A percentile compares a stretch with the other conserved stretches of the same genome.
phyloP scores from a whole-genome alignment of 257 asterid species.

The Salvia miltiorrhiza region DNA sequence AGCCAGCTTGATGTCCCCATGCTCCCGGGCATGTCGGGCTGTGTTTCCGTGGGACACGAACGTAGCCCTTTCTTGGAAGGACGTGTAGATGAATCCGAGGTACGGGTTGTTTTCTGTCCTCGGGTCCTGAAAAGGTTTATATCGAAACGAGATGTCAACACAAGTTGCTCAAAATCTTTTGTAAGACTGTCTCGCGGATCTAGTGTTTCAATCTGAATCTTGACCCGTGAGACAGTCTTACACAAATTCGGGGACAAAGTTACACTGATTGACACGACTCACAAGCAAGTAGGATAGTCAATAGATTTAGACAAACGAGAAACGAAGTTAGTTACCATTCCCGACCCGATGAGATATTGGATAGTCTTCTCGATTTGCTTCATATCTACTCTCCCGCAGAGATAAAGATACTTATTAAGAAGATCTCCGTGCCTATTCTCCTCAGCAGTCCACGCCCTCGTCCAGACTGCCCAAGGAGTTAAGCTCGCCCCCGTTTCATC shows the following conservation, averaged over 20 bases:
- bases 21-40: constrained; percentile 65
- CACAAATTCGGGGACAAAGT: background rate
- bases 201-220: background rate
- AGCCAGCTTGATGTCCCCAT: constrained; percentile 70
- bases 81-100: constrained; percentile 79
- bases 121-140: constrained; percentile 48
- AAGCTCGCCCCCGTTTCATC: constrained; percentile 89
- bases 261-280: background rate
- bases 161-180: too few relatives aligned
- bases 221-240: background rate
- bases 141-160: background rate
- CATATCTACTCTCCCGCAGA: constrained; percentile 79
- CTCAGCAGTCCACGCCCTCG: constrained; percentile 88
- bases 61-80: constrained; percentile 87
- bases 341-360: constrained; percentile 82
- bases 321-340: constrained; percentile 54
- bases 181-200: background rate
- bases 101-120: constrained; percentile 77
- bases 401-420: constrained; percentile 73
- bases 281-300: background rate
- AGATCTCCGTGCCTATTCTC: constrained; percentile 90
- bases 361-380: constrained; percentile 77
- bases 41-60: constrained; percentile 83
- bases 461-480: constrained; percentile 89
- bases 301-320: background rate